Evolutionary conservation across 805 yeast species (phyloP), one percentile per base, ranked within the genome.

Genomic region (Starmera amethionina): DNA sequence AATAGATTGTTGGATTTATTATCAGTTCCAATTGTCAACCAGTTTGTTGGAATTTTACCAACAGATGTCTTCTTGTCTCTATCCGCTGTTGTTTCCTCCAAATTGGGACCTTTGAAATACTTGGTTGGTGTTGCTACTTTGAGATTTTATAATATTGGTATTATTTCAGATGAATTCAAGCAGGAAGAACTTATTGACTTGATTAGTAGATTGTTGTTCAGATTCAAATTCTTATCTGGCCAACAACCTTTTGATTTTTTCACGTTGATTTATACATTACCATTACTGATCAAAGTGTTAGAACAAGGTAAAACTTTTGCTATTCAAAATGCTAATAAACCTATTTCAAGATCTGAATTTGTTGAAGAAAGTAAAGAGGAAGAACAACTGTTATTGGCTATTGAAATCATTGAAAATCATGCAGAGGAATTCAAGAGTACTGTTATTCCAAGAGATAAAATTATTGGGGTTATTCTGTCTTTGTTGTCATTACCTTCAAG

Each of bases 361-460:
- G 73, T 73, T 28, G 90, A 86, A 41, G 95, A 85, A 56, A 86
- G 79, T 49, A 79, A 79, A n/a, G 88, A 83, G 54, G 96, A 89
- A 58, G 97, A 88, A 56, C 90, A 85, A 50, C 64, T 88, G 38
- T 59, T 83, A 38, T 64, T 90, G 42, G 82, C 90, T 0, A 60
- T 89, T 50, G 94, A 85, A 52, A 77, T 88, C 33, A 66, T 90
- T 41, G 68, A 78, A 33, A 71, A 72, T 3, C 89, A 83, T 51
- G 72, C 80, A 18, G 88, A 78, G 47, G 70, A 68, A 12, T 82
- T 93, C 54, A 77, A 72, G 47, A 79, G 81, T 52, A 68, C 69
- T 0, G 58, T 74, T 1, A 76, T 85, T 42, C 94, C 95, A 15
- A 75, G 97, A 54, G 62, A 68, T 5, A 70, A 74, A 5, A 73